A percentile compares a stretch with the other conserved stretches of the same genome.
Evolutionary conservation across 2,329 filamentous ascomycete species (phyloP).

Genomic region (Phialocephala sp.): DNA sequence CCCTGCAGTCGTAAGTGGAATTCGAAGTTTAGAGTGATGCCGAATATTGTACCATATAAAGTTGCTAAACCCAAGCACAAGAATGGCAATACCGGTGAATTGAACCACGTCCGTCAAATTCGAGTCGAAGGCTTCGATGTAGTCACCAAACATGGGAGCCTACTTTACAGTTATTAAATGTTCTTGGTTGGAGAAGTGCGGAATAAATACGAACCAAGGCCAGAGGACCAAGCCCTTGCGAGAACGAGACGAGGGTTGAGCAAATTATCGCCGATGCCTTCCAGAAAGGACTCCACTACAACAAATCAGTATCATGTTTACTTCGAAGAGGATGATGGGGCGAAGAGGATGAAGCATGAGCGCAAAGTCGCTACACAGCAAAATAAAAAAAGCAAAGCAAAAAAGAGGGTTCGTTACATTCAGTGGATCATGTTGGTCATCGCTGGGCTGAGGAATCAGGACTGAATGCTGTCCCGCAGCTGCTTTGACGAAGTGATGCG

Average conservation of each 20-base stretch:
- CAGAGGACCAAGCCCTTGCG: slow-evolving; percentile 49
- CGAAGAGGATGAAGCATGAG: no score
- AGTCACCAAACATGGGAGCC: slow-evolving; percentile 61
- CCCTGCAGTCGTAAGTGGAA: slow-evolving; percentile 26
- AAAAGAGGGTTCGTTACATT: slow-evolving; percentile 34
- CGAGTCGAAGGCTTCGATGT: slow-evolving; percentile 60
- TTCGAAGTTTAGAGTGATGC: no score
- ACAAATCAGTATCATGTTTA: no score
- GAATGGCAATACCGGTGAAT: slow-evolving; percentile 54
- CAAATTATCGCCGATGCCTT: slow-evolving; percentile 47
- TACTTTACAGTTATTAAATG: slow-evolving; percentile 16
- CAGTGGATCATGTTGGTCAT: slow-evolving; percentile 55
- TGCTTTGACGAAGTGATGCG: slow-evolving; percentile 68
- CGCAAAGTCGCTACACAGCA: no score
- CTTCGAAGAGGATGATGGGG: no score
- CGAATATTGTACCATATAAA: slow-evolving; percentile 48
- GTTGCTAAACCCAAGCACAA: slow-evolving; percentile 56
- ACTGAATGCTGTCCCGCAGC: slow-evolving; percentile 49
- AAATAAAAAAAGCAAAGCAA: no score
- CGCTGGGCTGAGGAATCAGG: slow-evolving; percentile 54
- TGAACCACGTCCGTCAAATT: slow-evolving; percentile 56
- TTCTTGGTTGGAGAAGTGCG: neutral
- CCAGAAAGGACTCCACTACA: slow-evolving; percentile 51
- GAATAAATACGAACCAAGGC: slow-evolving; percentile 42
- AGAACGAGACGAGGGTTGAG: slow-evolving; percentile 49